These are phyloP conservation scores for Arachis monticola DNA, from an alignment of 331 rosid genomes.

Conservation along the genomic window DNA sequence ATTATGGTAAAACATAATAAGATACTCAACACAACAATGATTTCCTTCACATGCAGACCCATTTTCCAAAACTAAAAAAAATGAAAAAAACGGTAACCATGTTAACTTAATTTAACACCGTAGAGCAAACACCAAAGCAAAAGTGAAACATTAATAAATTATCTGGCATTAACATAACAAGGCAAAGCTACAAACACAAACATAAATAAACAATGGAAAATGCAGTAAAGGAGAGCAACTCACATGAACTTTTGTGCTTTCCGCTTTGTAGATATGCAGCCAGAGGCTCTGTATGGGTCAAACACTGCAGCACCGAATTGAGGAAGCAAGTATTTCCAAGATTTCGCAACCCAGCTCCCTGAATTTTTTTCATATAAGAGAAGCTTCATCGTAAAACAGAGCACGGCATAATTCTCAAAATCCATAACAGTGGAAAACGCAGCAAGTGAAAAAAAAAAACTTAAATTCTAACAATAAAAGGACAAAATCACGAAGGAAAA, in stretches of 20 bases:
- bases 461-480: neutral
- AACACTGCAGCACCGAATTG: constrained; percentile 85
- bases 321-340: constrained; percentile 92
- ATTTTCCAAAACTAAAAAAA: neutral
- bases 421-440: neutral
- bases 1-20: constrained; percentile 37
- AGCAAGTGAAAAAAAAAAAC: neutral
- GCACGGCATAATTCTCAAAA: neutral
- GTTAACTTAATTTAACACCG: neutral
- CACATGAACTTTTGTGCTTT: constrained; percentile 90
- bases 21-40: constrained; percentile 24
- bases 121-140: neutral
- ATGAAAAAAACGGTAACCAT: neutral
- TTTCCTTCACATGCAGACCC: constrained; percentile 1
- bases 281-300: constrained; percentile 93
- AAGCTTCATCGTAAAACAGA: neutral
- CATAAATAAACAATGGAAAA: neutral
- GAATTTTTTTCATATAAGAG: constrained; percentile 31
- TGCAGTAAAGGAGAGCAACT: constrained; percentile 21
- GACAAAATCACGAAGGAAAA: neutral
- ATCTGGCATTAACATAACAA: neutral
- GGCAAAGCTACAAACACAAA: neutral
- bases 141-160: neutral
- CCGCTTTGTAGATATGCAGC: constrained; percentile 99
- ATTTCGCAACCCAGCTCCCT: constrained; percentile 90